Evolutionary conservation across 768 basidiomycete species (phyloP).

Genomic region (Lactarius evosmus): DNA sequence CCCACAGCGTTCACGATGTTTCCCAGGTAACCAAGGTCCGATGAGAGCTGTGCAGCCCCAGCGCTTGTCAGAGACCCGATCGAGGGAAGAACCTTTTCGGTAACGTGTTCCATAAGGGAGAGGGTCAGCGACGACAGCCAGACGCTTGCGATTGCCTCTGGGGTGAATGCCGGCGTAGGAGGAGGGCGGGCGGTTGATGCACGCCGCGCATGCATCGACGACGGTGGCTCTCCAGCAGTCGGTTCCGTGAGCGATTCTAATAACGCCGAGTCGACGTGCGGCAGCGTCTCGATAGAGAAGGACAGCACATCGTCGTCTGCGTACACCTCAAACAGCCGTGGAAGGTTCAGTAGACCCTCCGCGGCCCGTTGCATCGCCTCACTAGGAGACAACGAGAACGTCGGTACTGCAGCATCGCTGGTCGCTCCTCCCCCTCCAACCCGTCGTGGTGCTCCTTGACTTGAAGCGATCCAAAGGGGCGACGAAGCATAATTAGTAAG

Average conservation of each 20-base stretch:
- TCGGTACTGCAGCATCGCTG: conserved; percentile 69
- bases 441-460: conserved; percentile 44
- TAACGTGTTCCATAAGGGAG: conserved; percentile 72
- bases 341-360: conserved; percentile 92
- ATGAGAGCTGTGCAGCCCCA: conserved; percentile 80
- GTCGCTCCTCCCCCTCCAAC: conserved; percentile 40
- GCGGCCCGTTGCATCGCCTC: conserved; percentile 85
- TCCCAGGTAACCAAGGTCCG: conserved; percentile 84
- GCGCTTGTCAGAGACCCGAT: conserved; percentile 58
- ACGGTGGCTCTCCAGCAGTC: conserved; percentile 26
- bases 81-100: conserved; percentile 62
- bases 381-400: conserved; percentile 89
- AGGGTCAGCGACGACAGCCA: conserved; percentile 93
- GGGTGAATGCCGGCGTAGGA: conserved; percentile 41
- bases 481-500: conserved; percentile 68
- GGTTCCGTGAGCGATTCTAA: conserved; percentile 47
- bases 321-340: conserved; percentile 91
- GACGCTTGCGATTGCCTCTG: conserved; percentile 80
- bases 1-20: conserved; percentile 91
- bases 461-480: conserved; percentile 59
- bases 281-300: conserved; percentile 83
- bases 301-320: conserved; percentile 87
- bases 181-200: conserved; percentile 29
- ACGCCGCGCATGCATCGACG: conserved; percentile 36
- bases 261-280: conserved; percentile 58